These are phyloP conservation scores for Ophiostoma australiae DNA, from an alignment of 2,329 filamentous ascomycete genomes.

Conservation along the genomic window DNA sequence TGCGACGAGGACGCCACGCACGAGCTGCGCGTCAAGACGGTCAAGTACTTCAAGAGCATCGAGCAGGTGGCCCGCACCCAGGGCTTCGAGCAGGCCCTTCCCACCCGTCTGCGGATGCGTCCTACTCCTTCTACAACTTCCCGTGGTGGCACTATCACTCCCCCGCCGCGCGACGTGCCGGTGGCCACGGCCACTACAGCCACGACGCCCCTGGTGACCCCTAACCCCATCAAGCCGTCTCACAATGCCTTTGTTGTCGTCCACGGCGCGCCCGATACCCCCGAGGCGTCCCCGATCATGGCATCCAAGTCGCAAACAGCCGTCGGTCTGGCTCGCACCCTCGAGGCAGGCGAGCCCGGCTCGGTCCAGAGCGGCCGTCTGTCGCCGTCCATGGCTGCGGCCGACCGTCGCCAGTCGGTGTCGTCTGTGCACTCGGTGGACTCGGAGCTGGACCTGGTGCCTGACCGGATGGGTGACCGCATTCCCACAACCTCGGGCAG, in stretches of 20 bases:
- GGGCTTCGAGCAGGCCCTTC: conserved; percentile 45
- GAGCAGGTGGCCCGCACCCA: conserved; percentile 48
- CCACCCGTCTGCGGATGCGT: conserved; percentile 49
- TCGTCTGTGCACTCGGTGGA: conserved; percentile 1
- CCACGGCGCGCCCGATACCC: conserved; percentile 37
- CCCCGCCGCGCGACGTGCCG: not conserved
- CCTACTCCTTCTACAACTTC: conserved; percentile 14
- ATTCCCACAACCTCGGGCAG: conserved; percentile 40
- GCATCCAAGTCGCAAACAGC: conserved; percentile 36
- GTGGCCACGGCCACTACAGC: conserved; percentile 19
- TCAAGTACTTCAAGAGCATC: conserved; percentile 60
- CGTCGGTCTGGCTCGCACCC: not conserved
- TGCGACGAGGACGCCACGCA: conserved; percentile 68
- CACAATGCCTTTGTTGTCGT: conserved; percentile 30
- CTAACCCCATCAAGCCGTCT: conserved; percentile 23
- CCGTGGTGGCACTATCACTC: conserved; percentile 15
- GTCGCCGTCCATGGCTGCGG: not conserved
- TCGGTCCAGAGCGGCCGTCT: conserved; percentile 15
- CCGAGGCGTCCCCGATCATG: conserved; percentile 42
- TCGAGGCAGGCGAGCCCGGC: conserved; percentile 4
- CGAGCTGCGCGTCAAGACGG: conserved; percentile 61
- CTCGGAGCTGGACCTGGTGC: conserved; percentile 53
- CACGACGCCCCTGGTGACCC: conserved; percentile 23
- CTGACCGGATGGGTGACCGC: conserved; percentile 57
- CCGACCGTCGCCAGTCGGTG: conserved; percentile 13